phyloP scores from a whole-genome alignment of 208 protist species.

The Leishmania aethiopica region DNA sequence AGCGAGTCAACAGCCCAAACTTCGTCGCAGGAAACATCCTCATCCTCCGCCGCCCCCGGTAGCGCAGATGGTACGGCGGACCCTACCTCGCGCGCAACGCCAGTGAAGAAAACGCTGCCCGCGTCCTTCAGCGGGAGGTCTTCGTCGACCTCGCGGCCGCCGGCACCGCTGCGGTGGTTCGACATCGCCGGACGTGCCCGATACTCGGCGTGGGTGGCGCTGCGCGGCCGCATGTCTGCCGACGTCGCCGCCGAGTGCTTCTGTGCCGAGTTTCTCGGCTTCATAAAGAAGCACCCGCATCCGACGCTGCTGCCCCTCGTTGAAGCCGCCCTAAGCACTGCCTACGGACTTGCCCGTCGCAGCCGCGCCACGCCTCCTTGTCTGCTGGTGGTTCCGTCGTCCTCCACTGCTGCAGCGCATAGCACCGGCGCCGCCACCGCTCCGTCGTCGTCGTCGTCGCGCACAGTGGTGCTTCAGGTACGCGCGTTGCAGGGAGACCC shows the following conservation, averaged over 20 bases:
- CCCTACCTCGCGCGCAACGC: background rate
- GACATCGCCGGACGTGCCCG: constrained; percentile 61
- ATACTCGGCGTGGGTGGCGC: constrained; percentile 43
- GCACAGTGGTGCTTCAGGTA: constrained; percentile 42
- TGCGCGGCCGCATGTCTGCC: constrained; percentile 66
- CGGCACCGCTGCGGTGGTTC: constrained; percentile 49
- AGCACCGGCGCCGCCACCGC: background rate
- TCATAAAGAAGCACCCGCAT: constrained; percentile 50
- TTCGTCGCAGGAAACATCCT: background rate
- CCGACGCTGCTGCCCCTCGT: constrained; percentile 53
- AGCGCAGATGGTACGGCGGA: background rate
- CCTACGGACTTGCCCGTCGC: constrained; percentile 32
- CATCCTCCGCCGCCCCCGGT: background rate
- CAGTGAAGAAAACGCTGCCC: background rate
- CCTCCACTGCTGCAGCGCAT: constrained; percentile 2
- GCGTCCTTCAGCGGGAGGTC: background rate
- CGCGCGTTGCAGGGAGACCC: constrained; percentile 66
- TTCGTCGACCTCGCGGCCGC: background rate
- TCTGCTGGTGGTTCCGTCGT: background rate
- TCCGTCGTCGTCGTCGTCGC: background rate
- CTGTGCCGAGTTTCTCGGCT: constrained; percentile 67
- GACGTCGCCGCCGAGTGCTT: constrained; percentile 69
- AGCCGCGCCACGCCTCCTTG: background rate
- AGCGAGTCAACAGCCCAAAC: background rate
- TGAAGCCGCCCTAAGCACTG: constrained; percentile 54